phyloP scores from a whole-genome alignment of 768 basidiomycete genomes.

The Mycena chlorophos region DNA sequence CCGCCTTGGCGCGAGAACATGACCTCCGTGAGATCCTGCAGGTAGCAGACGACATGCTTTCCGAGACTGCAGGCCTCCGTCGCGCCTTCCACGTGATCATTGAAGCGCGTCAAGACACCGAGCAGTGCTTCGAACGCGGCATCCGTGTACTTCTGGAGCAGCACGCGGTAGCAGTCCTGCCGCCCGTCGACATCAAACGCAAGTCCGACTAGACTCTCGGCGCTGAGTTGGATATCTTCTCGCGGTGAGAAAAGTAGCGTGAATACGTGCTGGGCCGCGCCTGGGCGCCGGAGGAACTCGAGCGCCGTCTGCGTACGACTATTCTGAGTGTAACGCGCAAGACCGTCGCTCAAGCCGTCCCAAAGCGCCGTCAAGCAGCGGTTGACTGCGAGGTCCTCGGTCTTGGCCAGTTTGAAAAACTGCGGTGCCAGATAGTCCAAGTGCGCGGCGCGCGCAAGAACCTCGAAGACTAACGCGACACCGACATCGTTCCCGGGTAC shows the following conservation, averaged over 20 bases:
- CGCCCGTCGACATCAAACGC: slow-evolving; percentile 91
- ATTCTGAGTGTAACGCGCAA: slow-evolving; percentile 67
- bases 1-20: slow-evolving; percentile 76
- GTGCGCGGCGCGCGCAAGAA: slow-evolving; percentile 62
- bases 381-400: slow-evolving; percentile 51
- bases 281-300: slow-evolving; percentile 54
- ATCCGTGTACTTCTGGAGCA: slow-evolving; percentile 68
- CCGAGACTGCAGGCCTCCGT: slow-evolving; percentile 91
- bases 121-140: slow-evolving; percentile 70
- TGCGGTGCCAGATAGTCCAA: slow-evolving; percentile 59
- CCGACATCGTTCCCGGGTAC: slow-evolving; percentile 59
- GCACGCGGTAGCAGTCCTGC: slow-evolving; percentile 79
- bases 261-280: slow-evolving; percentile 60
- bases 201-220: slow-evolving; percentile 77
- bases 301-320: slow-evolving; percentile 52
- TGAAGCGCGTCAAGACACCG: slow-evolving; percentile 67
- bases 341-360: slow-evolving; percentile 58
- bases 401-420: slow-evolving; percentile 40
- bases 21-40: slow-evolving; percentile 90
- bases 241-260: slow-evolving; percentile 81
- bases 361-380: slow-evolving; percentile 55
- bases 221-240: slow-evolving; percentile 69
- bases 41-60: slow-evolving; percentile 85
- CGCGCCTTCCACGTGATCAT: slow-evolving; percentile 55
- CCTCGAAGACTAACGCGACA: slow-evolving; percentile 55